Evolutionary conservation across 1,284 basidiomycete species (phyloP).

Genomic region (Ustilago shanxiensis): DNA sequence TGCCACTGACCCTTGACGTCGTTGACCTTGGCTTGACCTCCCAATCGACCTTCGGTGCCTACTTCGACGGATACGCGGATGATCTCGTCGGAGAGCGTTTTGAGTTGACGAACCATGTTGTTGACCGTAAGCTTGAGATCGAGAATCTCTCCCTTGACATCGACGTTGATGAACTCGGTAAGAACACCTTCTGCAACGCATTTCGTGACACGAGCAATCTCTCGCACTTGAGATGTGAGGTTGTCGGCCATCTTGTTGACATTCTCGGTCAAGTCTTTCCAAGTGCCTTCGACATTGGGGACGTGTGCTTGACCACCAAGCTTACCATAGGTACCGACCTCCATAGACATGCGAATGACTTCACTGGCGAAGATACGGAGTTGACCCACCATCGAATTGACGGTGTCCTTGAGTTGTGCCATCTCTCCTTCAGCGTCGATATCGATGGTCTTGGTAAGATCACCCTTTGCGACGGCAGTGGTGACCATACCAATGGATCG

Average conservation of each 20-base stretch:
- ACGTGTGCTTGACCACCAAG: slow-evolving; percentile 70
- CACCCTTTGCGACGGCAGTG: slow-evolving; percentile 81
- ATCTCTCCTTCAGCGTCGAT: slow-evolving; percentile 90
- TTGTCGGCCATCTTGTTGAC: slow-evolving; percentile 73
- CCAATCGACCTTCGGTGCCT: slow-evolving; percentile 88
- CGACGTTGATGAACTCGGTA: slow-evolving; percentile 88
- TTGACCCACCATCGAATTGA: slow-evolving; percentile 91
- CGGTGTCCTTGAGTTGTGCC: slow-evolving; percentile 83
- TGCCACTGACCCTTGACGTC: slow-evolving; percentile 72
- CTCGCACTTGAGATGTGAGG: slow-evolving; percentile 65
- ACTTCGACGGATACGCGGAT: slow-evolving; percentile 85
- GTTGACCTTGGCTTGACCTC: slow-evolving; percentile 84
- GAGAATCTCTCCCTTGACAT: slow-evolving; percentile 96
- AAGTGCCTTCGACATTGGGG: slow-evolving; percentile 72
- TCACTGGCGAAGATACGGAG: slow-evolving; percentile 85
- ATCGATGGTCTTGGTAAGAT: slow-evolving; percentile 75
- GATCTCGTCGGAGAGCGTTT: slow-evolving; percentile 68
- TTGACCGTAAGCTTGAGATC: slow-evolving; percentile 79
- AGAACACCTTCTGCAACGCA: slow-evolving; percentile 90
- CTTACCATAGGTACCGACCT: slow-evolving; percentile 69
- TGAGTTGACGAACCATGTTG: slow-evolving; percentile 69
- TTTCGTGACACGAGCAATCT: slow-evolving; percentile 70
- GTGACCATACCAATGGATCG: slow-evolving; percentile 90
- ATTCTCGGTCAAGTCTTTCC: slow-evolving; percentile 72
- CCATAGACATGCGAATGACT: slow-evolving; percentile 72